Percentiles rank a stretch among this genome's conserved stretches.
These are phyloP conservation scores for Arthrobotrys entomopaga DNA, from an alignment of 2,329 filamentous ascomycete species.

Conservation along the genomic window DNA sequence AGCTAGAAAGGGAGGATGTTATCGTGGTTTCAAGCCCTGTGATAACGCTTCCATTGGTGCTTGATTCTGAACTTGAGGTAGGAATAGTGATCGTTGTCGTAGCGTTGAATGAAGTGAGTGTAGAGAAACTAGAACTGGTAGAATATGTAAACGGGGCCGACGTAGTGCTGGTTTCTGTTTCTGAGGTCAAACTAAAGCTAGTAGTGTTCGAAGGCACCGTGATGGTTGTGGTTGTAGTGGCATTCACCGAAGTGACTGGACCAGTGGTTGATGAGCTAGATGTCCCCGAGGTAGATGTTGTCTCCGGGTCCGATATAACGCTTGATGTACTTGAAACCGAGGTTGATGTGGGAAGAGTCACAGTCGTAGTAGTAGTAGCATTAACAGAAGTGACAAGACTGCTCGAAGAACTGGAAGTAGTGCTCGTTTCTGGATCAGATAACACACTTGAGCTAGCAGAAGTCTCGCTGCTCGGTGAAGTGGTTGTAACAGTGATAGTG, in stretches of 20 bases:
- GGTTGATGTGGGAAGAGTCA: conserved; percentile 3
- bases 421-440: conserved; percentile 15
- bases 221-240: conserved; percentile 29
- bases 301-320: conserved; percentile 15
- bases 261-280: conserved; percentile 7
- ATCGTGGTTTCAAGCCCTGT: conserved; percentile 10
- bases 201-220: conserved; percentile 6
- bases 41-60: conserved; percentile 5
- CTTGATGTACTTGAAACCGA: conserved; percentile 6
- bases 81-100: conserved; percentile 14
- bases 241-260: conserved; percentile 30
- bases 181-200: conserved; percentile 15
- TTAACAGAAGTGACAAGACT: conserved; percentile 1
- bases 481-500: conserved; percentile 6
- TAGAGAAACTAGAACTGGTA: conserved; percentile 21
- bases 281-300: not conserved
- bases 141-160: not conserved
- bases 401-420: not conserved
- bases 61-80: conserved; percentile 11
- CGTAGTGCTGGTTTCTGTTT: conserved; percentile 11
- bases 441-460: conserved; percentile 15
- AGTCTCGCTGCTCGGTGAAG: not conserved
- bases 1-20: not conserved
- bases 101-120: conserved; percentile 23
- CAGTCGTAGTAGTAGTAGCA: conserved; percentile 18